Evolutionary conservation across 108 stramenopile species (phyloP), one percentile per base, ranked within the genome.

Genomic region (Aureococcus anophagefferens): DNA sequence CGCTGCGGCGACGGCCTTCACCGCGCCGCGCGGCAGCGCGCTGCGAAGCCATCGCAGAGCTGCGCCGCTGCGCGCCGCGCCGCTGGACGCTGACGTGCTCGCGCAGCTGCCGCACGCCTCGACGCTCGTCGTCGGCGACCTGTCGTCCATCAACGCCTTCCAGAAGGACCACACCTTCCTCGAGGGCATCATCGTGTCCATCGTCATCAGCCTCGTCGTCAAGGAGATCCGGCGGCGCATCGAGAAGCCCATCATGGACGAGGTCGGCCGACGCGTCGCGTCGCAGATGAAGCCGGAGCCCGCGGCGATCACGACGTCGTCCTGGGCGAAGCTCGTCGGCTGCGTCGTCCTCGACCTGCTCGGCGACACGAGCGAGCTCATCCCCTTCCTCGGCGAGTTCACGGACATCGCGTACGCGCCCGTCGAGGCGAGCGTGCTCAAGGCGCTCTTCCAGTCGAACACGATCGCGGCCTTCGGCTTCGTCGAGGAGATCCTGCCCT

Each of bases 401-500:
- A 63, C 29, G 29, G 62, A 63, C 28, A 5, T 63, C 21, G 62
- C 5, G 29, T 63, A 30, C 5, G 25, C 62, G 29, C 29, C 29
- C 62, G 29, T 63, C 62, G 62, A 63, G 29, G 25, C 29, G 29
- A 5, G 25, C 21, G 7, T 63, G 7, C 62, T 63, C 29, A 28
- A 30, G 28, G 29, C 29, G 28, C 28, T 63, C 4, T 63, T 63
- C 28, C 4, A 14, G 21, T 45, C 68, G 28, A 36, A 30, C 46
- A 11, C n/a, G 44, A 36, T 68, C 44, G 68, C 68, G 29, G 68
- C 35, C 5, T 36, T 68, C 14, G 68, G 68, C 15, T 68, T 68
- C 21, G 30, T 45, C 30, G 68, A 68, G 46, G 68, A 68, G 33
- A 45, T 68, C 9, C 40, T 68, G 5, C 68, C 68, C 36, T 68